Evolutionary conservation across 352 stramenopile species (phyloP).

Genomic region (Vaucheria bursata): DNA sequence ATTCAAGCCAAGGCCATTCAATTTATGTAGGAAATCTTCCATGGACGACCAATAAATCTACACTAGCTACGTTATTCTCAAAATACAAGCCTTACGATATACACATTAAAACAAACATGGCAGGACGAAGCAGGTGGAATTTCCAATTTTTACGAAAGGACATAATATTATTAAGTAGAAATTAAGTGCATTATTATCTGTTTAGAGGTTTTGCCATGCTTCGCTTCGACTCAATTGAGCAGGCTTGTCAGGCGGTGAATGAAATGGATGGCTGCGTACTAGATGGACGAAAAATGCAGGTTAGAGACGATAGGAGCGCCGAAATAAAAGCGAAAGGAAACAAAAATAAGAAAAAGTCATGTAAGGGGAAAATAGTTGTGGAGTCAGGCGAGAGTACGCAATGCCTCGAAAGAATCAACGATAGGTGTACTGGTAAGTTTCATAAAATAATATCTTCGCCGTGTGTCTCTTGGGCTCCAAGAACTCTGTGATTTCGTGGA

Average conservation of each 20-base stretch:
- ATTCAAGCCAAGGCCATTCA: conserved; percentile 38
- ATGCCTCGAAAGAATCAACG: not conserved
- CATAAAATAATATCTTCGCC: not conserved
- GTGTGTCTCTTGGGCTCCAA: not conserved
- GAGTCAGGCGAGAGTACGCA: not conserved
- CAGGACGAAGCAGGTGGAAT: conserved; percentile 40
- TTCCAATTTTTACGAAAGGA: not conserved
- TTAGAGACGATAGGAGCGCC: conserved; percentile 31
- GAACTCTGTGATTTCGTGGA: not conserved
- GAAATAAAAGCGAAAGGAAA: conserved; percentile 5
- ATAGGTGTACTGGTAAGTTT: not conserved
- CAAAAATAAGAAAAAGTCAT: not conserved
- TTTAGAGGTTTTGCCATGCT: conserved; percentile 36
- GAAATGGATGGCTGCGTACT: conserved; percentile 48
- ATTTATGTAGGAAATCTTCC: conserved; percentile 52
- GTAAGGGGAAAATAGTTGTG: not conserved
- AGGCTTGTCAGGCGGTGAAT: conserved; percentile 37
- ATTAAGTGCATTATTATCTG: not conserved
- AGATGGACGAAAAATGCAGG: conserved; percentile 45
- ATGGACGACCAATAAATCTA: conserved; percentile 45
- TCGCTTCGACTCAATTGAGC: conserved; percentile 41
- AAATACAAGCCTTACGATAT: conserved; percentile 49
- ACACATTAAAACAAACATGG: conserved; percentile 53
- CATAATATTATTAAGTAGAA: not conserved
- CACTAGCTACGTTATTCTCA: conserved; percentile 42